Conservation (phyloP, 805 yeast genomes). For the Teunomyces aglyptinius region DNA sequence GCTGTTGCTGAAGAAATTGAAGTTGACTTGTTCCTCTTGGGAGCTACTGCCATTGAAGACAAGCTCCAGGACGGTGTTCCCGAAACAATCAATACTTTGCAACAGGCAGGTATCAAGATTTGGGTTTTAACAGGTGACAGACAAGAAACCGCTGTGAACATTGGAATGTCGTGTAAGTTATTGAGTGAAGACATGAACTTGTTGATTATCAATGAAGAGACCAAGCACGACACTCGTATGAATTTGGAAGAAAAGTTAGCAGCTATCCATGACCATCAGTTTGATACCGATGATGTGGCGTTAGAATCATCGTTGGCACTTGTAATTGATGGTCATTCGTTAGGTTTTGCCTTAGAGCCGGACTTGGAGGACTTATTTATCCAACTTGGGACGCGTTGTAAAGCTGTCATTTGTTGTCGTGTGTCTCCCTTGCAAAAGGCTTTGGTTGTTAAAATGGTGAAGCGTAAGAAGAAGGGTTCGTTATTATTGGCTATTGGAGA, state of each 20-base stretch:
- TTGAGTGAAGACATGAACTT: constrained; percentile 95
- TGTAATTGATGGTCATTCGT: constrained; percentile 90
- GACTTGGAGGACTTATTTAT: constrained; percentile 76
- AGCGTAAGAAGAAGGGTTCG: constrained; percentile 68
- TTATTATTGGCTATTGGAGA: constrained; percentile 91
- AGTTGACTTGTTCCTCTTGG: constrained; percentile 70
- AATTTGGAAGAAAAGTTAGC: constrained; percentile 73
- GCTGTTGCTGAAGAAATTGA: constrained; percentile 90
- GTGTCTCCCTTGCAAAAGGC: constrained; percentile 98
- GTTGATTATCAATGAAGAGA: constrained; percentile 82
- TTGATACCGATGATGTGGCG: constrained; percentile 59
- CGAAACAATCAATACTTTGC: constrained; percentile 91
- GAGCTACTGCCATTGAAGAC: constrained; percentile 98
- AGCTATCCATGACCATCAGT: constrained; percentile 67
- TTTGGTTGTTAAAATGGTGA: constrained; percentile 90
- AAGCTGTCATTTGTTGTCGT: constrained; percentile 96
- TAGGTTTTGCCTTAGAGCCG: constrained; percentile 79
- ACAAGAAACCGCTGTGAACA: constrained; percentile 97
- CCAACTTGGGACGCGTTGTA: constrained; percentile 80
- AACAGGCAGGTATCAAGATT: constrained; percentile 93
- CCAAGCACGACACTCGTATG: constrained; percentile 68
- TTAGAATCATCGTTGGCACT: constrained; percentile 73
- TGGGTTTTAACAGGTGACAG: constrained; percentile 99
- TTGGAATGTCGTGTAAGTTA: constrained; percentile 96
- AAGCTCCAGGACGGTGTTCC: constrained; percentile 98